Evolutionary conservation across 768 basidiomycete genomes (phyloP), one percentile per base, ranked within the genome.

Genomic region (Psilocybe azurescens): DNA sequence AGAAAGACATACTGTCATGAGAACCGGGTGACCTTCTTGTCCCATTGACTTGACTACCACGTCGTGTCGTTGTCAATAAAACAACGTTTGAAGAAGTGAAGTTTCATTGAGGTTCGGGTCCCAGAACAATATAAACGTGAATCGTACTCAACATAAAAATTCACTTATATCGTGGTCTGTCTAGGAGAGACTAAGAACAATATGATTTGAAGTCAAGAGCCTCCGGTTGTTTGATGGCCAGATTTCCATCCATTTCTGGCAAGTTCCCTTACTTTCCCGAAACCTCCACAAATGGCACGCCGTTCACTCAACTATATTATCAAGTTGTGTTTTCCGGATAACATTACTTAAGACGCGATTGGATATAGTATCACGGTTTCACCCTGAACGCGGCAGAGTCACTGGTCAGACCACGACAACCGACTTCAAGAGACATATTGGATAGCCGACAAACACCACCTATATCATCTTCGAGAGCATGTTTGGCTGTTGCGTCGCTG

Each of bases 401-500:
- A 53, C 39, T 20, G 44, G 28, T 52, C 50, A 33, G 20, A 52
- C 28, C 28, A 24, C 13, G 16, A 52, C 8, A 29, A 14, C 6
- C 28, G 14, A 52, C 50, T 28, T 29, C 41, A 28, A 38, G 28
- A 44, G 33, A 18, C 32, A 55, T 24, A 32, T 7, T 44, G 24
- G 24, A 24, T 24, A 24, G 7, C 28, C 29, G n/a, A 41, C n/a
- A 5, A 29, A 39, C 20, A 6, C 24, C 1, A 47, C 47, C 55
- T 48, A 24, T 28, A 14, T 39, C 33, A 6, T 47, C 50, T n/a
- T 33, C 46, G 11, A 29, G 14, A 28, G 11, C 46, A 49, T 93
- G 91, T 92, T 93, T 68, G 91, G 90, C 16, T 93, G 90, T 65
- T 84, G 86, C 60, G 89, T 93, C 56, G 91, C 91, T 41, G 91